phyloP scores from a whole-genome alignment of 257 asterid species.

The Mentha longifolia region DNA sequence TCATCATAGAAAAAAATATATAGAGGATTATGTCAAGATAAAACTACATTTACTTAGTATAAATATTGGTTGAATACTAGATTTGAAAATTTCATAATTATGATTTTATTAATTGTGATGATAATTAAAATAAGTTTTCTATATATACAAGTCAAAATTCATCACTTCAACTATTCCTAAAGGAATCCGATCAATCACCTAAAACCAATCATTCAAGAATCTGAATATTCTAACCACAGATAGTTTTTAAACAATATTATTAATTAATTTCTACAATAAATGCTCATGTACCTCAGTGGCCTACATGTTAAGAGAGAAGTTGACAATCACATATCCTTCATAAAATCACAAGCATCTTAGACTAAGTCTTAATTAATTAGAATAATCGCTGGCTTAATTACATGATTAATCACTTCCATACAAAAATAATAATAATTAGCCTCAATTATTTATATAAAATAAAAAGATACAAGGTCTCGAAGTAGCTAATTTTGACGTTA shows the following conservation, averaged over 20 bases:
- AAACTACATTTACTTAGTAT: too few relatives aligned
- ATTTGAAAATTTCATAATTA: too few relatives aligned
- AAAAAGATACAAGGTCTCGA: conserved; percentile 21
- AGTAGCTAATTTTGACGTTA: conserved; percentile 3
- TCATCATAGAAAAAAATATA: too few relatives aligned
- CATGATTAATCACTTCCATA: not conserved
- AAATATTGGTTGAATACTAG: too few relatives aligned
- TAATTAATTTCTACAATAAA: not conserved
- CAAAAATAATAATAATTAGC: too few relatives aligned
- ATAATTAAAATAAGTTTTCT: too few relatives aligned
- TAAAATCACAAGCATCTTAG: not conserved
- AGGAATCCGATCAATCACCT: not conserved
- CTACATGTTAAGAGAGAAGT: conserved; percentile 9
- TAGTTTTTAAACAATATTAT: not conserved
- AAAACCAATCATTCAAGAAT: not conserved
- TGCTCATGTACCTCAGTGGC: conserved; percentile 1
- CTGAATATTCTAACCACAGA: not conserved
- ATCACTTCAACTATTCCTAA: too few relatives aligned
- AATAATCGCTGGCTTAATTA: not conserved
- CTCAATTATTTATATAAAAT: not conserved
- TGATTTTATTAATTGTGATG: too few relatives aligned
- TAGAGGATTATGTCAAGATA: too few relatives aligned
- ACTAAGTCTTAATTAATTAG: not conserved
- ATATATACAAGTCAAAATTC: not conserved
- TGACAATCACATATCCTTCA: conserved; percentile 22